These are phyloP conservation scores for Pugionium dolabratum DNA, from an alignment of 345 rosid species.

Conservation along the genomic window DNA sequence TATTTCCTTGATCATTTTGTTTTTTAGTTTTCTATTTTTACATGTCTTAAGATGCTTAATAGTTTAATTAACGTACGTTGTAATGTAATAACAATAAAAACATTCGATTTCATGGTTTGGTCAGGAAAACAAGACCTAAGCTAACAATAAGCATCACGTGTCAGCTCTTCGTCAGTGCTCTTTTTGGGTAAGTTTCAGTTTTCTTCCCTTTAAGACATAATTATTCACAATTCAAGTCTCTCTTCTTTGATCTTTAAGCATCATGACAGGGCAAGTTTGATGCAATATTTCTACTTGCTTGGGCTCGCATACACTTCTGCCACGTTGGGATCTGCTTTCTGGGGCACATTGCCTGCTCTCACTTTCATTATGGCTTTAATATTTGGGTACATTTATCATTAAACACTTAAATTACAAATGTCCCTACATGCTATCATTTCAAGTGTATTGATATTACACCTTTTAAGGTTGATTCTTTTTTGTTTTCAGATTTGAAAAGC, in stretches of 20 bases:
- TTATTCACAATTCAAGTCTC: neutral
- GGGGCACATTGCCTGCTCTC: constrained; percentile 56
- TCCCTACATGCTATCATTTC: constrained; percentile 2
- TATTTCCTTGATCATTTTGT: neutral
- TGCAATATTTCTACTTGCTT: constrained; percentile 62
- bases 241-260: neutral
- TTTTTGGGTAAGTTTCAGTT: constrained; percentile 53
- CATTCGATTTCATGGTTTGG: constrained; percentile 12
- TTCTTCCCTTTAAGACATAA: neutral
- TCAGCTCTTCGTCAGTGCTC: constrained; percentile 62
- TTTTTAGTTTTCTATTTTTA: neutral
- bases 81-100: neutral
- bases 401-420: neutral
- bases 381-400: constrained; percentile 46
- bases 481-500: constrained; percentile 48
- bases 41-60: no score
- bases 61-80: no score
- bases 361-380: constrained; percentile 71
- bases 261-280: constrained; percentile 55
- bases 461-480: neutral
- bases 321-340: constrained; percentile 59
- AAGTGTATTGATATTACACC: neutral
- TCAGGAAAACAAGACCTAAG: constrained; percentile 68
- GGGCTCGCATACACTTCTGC: constrained; percentile 73
- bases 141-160: constrained; percentile 53